Conservation (phyloP, 2,329 filamentous ascomycete genomes). For the Ceratocystis eucalypticola region DNA sequence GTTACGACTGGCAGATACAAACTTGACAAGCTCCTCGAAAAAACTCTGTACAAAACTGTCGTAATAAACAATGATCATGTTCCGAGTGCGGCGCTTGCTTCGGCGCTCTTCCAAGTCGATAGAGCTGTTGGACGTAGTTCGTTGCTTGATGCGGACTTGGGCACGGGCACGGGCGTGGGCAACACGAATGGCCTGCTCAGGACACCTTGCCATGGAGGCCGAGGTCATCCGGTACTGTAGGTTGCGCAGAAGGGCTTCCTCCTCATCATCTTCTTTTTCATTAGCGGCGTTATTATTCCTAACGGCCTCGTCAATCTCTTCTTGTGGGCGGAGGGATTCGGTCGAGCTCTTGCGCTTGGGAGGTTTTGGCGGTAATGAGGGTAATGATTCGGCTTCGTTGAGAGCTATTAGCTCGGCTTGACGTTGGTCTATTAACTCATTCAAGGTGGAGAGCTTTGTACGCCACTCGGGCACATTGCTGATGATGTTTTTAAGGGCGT, state of each 20-base stretch:
- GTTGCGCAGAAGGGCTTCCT: constrained; percentile 3
- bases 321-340: constrained; percentile 39
- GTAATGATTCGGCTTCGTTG: constrained; percentile 21
- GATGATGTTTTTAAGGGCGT: constrained; percentile 42
- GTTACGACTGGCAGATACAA: constrained; percentile 68
- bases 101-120: constrained; percentile 29
- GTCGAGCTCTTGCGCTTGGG: constrained; percentile 40
- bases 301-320: constrained; percentile 27
- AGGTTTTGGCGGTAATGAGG: constrained; percentile 25
- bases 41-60: constrained; percentile 73
- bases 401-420: constrained; percentile 46
- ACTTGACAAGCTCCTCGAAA: constrained; percentile 71
- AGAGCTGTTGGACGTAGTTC: constrained; percentile 40
- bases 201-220: constrained; percentile 30
- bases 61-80: constrained; percentile 80
- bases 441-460: constrained; percentile 45
- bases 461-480: constrained; percentile 48
- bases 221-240: constrained; percentile 19
- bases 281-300: constrained; percentile 19
- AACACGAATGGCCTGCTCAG: constrained; percentile 33
- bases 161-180: constrained; percentile 36
- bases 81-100: constrained; percentile 52
- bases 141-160: constrained; percentile 37
- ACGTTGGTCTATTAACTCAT: constrained; percentile 45
- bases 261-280: constrained; percentile 9